Conservation (phyloP, 768 basidiomycete genomes). For the Leccinellum luteum region DNA sequence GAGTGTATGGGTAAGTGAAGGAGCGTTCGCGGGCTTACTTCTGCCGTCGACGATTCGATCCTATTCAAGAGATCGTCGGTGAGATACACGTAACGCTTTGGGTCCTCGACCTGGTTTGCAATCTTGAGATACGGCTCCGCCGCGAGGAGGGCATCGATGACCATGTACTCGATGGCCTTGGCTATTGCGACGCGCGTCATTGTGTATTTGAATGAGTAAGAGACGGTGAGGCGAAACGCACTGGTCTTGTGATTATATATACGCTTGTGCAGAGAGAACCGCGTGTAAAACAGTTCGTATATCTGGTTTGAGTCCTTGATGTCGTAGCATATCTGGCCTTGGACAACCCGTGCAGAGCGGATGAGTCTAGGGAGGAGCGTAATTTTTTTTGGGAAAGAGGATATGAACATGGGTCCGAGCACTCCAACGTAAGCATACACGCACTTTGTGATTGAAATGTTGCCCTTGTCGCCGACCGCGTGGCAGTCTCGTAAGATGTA, state of each 20-base stretch:
- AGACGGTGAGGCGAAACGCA: neutral
- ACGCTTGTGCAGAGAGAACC: constrained; percentile 79
- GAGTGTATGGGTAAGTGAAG: too few relatives aligned
- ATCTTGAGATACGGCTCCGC: constrained; percentile 68
- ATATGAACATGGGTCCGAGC: neutral
- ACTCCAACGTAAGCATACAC: constrained; percentile 5
- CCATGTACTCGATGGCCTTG: constrained; percentile 79
- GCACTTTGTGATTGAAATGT: constrained; percentile 48
- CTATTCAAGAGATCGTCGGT: constrained; percentile 64
- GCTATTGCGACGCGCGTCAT: constrained; percentile 36
- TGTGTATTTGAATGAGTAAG: too few relatives aligned
- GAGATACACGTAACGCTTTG: constrained; percentile 58
- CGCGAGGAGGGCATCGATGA: constrained; percentile 70
- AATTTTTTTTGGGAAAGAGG: too few relatives aligned
- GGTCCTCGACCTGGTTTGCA: constrained; percentile 52
- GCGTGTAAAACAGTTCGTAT: constrained; percentile 68
- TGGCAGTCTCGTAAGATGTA: constrained; percentile 77
- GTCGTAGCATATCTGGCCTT: constrained; percentile 74
- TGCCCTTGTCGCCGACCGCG: constrained; percentile 62
- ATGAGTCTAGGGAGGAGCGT: constrained; percentile 73
- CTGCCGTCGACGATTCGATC: constrained; percentile 53
- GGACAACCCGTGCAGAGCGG: constrained; percentile 69
- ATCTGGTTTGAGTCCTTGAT: constrained; percentile 80
- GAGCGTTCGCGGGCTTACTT: constrained; percentile 7
- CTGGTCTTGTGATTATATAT: constrained; percentile 81